phyloP scores from a whole-genome alignment of 1,139 yeast species.

The Blastobotrys ciferrii region DNA sequence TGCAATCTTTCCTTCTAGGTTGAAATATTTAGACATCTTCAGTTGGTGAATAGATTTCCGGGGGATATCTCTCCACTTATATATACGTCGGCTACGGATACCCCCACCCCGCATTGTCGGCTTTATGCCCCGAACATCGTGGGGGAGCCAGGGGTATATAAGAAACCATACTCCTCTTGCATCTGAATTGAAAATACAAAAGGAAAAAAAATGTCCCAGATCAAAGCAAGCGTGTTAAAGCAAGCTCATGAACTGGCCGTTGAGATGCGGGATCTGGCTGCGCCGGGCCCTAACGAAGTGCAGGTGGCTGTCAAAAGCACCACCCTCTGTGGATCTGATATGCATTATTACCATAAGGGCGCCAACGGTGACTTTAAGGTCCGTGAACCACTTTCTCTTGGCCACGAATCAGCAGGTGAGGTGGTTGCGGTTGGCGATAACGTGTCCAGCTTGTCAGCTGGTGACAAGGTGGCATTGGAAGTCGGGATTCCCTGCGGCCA shows the following conservation, averaged over 20 bases:
- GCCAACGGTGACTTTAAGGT: conserved; percentile 56
- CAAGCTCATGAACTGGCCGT: conserved; percentile 24
- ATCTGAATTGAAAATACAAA: not conserved
- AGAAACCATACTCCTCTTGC: not conserved
- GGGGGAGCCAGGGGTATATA: conserved; percentile 3
- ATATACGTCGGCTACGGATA: not conserved
- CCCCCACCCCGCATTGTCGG: conserved; percentile 5
- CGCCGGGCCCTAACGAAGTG: conserved; percentile 42
- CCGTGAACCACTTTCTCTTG: conserved; percentile 42
- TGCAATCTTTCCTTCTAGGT: conserved; percentile 37
- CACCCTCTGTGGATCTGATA: conserved; percentile 88
- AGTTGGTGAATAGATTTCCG: not conserved
- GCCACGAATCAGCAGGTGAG: conserved; percentile 72
- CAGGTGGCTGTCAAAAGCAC: conserved; percentile 61
- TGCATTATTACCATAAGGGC: conserved; percentile 80
- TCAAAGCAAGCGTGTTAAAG: conserved; percentile 25
- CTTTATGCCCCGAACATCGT: conserved; percentile 1
- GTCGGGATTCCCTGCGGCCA: conserved; percentile 81
- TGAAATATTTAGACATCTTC: conserved; percentile 13
- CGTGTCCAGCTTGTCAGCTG: conserved; percentile 46
- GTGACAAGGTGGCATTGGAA: conserved; percentile 59
- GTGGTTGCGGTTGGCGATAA: conserved; percentile 63
- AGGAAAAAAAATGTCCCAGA: conserved; percentile 8
- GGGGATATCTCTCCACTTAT: not conserved
- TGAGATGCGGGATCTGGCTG: conserved; percentile 22